phyloP scores from a whole-genome alignment of 768 basidiomycete species.

The Lentinus tigrinus region DNA sequence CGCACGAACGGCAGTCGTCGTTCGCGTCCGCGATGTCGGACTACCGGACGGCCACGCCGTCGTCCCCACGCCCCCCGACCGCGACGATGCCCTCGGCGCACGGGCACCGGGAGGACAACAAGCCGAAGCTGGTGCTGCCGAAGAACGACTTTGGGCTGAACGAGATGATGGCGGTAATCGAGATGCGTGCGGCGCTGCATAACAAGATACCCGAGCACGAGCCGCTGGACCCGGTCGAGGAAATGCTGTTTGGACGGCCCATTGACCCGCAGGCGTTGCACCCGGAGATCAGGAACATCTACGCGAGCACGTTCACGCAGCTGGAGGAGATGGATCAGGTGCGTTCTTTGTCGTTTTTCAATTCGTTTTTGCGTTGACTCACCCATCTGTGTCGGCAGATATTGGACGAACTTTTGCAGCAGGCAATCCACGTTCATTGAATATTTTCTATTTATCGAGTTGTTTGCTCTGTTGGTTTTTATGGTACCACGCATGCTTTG shows the following conservation, averaged over 20 bases:
- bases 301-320: constrained; percentile 65
- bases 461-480: constrained; percentile 1
- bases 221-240: constrained; percentile 64
- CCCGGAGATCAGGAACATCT: constrained; percentile 70
- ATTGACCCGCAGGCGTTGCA: constrained; percentile 65
- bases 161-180: constrained; percentile 87
- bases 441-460: constrained; percentile 1
- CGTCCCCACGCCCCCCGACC: constrained; percentile 11
- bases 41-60: constrained; percentile 33
- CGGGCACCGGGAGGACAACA: not conserved
- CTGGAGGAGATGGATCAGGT: constrained; percentile 84
- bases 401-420: not conserved
- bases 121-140: constrained; percentile 47
- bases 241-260: constrained; percentile 66
- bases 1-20: constrained; percentile 58
- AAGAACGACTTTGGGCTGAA: constrained; percentile 84
- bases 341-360: not conserved
- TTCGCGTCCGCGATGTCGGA: constrained; percentile 76
- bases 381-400: not conserved
- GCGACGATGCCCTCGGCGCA: constrained; percentile 9
- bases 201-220: constrained; percentile 29
- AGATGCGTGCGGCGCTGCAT: constrained; percentile 48
- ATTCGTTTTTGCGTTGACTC: not conserved
- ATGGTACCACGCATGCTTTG: constrained; percentile 7
- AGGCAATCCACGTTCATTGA: constrained; percentile 5